Evolutionary conservation across 768 basidiomycete genomes (phyloP).

Genomic region (Holtermannia corniformis): DNA sequence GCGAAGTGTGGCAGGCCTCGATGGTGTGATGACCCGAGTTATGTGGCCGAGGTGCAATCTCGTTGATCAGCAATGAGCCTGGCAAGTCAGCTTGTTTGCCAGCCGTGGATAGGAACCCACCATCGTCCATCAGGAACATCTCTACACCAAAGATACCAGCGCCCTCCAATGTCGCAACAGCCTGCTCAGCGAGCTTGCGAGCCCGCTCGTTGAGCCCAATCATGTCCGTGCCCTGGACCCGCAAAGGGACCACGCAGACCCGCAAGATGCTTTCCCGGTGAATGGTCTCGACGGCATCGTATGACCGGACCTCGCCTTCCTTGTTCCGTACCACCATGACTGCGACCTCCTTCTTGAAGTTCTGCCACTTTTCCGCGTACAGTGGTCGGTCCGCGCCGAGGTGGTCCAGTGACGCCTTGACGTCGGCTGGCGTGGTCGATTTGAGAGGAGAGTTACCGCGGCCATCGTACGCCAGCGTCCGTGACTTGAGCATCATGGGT

Average conservation of each 20-base stretch:
- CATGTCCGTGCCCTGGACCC: slow-evolving; percentile 44
- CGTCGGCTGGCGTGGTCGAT: slow-evolving; percentile 48
- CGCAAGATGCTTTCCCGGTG: slow-evolving; percentile 92
- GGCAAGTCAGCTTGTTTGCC: not conserved
- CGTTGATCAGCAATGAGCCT: slow-evolving; percentile 80
- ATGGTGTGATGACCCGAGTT: slow-evolving; percentile 99
- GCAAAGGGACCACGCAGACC: slow-evolving; percentile 78
- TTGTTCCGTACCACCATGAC: slow-evolving; percentile 89
- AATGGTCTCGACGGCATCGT: slow-evolving; percentile 88
- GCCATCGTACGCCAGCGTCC: slow-evolving; percentile 93
- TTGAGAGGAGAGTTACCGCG: slow-evolving; percentile 78
- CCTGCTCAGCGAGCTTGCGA: slow-evolving; percentile 63
- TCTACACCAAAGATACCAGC: slow-evolving; percentile 97
- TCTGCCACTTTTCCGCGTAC: slow-evolving; percentile 91
- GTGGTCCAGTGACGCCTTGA: slow-evolving; percentile 44
- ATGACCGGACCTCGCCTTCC: slow-evolving; percentile 64
- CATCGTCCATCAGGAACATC: slow-evolving; percentile 86
- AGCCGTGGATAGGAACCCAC: slow-evolving; percentile 44
- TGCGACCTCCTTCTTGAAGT: slow-evolving; percentile 79
- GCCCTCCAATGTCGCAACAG: slow-evolving; percentile 66
- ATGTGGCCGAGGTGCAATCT: slow-evolving; percentile 95
- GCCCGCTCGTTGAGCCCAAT: slow-evolving; percentile 56
- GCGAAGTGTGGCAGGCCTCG: slow-evolving; percentile 91
- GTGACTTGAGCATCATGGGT: slow-evolving; percentile 89
- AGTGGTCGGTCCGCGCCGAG: slow-evolving; percentile 60